phyloP scores from a whole-genome alignment of 225 moss, liverwort and hornwort species.

The Pseudisothecium myosuroides region DNA sequence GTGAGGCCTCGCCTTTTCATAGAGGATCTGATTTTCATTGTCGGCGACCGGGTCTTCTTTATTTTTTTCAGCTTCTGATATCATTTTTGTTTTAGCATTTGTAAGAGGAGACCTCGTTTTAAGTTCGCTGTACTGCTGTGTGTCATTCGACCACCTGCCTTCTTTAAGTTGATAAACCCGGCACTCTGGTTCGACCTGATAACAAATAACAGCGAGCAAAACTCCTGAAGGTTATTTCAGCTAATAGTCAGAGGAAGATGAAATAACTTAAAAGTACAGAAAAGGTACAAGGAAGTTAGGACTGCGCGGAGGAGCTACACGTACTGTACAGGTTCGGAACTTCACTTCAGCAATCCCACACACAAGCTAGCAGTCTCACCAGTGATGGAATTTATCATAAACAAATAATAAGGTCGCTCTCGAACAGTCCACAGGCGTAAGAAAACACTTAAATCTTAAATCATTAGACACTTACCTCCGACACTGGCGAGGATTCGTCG shows the following conservation, averaged over 20 bases:
- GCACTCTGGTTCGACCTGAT: background rate
- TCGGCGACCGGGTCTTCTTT: background rate
- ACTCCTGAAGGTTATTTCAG: background rate
- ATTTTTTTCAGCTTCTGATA: background rate
- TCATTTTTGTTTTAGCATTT: background rate
- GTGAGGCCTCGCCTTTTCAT: background rate
- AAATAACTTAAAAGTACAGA: background rate
- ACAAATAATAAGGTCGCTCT: background rate
- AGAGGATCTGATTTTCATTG: background rate
- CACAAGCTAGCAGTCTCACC: background rate
- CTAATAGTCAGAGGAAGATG: background rate
- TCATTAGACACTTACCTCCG: background rate
- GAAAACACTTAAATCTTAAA: background rate
- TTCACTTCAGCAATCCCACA: background rate
- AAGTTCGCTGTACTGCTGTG: background rate
- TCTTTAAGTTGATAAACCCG: background rate
- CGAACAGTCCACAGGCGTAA: background rate
- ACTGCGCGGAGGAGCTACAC: background rate
- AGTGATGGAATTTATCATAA: background rate
- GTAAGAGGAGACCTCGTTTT: background rate
- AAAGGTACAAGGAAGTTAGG: background rate
- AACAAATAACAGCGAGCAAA: background rate
- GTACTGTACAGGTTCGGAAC: background rate
- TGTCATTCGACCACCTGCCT: background rate
- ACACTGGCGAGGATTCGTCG: background rate